Conservation (phyloP, 2,329 filamentous ascomycete genomes). For the Dactylellina leptospora region DNA sequence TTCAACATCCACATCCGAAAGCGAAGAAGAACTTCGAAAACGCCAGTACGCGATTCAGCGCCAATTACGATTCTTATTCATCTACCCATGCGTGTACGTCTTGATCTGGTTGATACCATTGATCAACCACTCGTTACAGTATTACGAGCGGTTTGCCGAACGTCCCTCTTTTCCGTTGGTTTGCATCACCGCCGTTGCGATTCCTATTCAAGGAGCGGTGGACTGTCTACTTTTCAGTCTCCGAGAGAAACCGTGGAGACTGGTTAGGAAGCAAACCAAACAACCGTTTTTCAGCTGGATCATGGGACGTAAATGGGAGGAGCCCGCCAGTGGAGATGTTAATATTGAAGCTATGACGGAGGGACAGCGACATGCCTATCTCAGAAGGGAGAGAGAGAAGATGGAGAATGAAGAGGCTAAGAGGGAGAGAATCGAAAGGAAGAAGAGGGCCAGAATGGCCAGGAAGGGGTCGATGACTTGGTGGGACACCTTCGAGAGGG, state of each 20-base stretch:
- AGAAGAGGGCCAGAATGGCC: slow-evolving; percentile 32
- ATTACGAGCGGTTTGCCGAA: slow-evolving; percentile 65
- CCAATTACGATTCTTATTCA: slow-evolving; percentile 76
- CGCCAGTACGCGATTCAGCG: slow-evolving; percentile 65
- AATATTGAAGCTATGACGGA: slow-evolving; percentile 50
- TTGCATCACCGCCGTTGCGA: slow-evolving; percentile 67
- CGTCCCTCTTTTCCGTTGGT: slow-evolving; percentile 69
- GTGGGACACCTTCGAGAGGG: slow-evolving; percentile 51
- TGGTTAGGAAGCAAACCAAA: slow-evolving; percentile 61
- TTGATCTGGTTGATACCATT: slow-evolving; percentile 78
- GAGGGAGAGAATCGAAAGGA: slow-evolving; percentile 28
- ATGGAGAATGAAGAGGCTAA: slow-evolving; percentile 31
- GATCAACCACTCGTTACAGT: slow-evolving; percentile 70
- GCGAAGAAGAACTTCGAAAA: slow-evolving; percentile 49
- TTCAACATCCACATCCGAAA: not conserved
- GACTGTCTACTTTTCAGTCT: slow-evolving; percentile 74
- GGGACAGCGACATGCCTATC: slow-evolving; percentile 42
- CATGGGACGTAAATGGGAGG: slow-evolving; percentile 35
- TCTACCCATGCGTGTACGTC: slow-evolving; percentile 78
- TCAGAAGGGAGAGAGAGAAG: slow-evolving; percentile 42
- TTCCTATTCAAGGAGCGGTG: slow-evolving; percentile 73
- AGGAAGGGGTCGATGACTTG: slow-evolving; percentile 52
- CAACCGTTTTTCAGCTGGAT: slow-evolving; percentile 38
- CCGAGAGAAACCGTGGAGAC: slow-evolving; percentile 76
- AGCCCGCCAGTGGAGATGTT: slow-evolving; percentile 15